Percentiles rank a stretch among this genome's conserved stretches.
Conservation (phyloP, 2,329 filamentous ascomycete genomes). For the Endoconidiophora laricicola region DNA sequence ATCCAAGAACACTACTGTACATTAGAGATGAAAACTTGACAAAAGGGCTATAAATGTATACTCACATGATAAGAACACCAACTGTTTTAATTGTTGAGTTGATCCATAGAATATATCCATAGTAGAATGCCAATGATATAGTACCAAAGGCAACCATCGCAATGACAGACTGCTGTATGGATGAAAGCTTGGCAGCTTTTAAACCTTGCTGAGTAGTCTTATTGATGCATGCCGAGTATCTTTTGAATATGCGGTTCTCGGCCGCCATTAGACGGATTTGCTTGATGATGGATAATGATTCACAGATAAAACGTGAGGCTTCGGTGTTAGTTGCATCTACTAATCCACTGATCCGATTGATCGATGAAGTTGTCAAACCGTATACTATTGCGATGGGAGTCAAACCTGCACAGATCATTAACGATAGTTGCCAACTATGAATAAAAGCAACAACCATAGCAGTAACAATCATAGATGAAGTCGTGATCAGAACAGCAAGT, state of each 20-base stretch:
- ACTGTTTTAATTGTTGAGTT: slow-evolving; percentile 14
- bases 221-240: slow-evolving; percentile 22
- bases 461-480: slow-evolving; percentile 24
- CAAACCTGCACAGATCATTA: slow-evolving; percentile 30
- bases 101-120: slow-evolving; percentile 14
- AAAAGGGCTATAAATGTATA: background rate
- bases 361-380: slow-evolving; percentile 19
- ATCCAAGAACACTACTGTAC: slow-evolving; percentile 14
- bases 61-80: slow-evolving; percentile 16
- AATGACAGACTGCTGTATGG: slow-evolving; percentile 16
- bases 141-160: slow-evolving; percentile 7
- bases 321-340: slow-evolving; percentile 23
- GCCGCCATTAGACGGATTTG: slow-evolving; percentile 29
- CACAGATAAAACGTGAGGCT: slow-evolving; percentile 23
- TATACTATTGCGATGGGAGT: slow-evolving; percentile 24
- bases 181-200: slow-evolving; percentile 15
- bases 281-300: slow-evolving; percentile 25
- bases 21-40: background rate
- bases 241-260: slow-evolving; percentile 20
- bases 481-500: slow-evolving; percentile 27
- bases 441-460: slow-evolving; percentile 34
- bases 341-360: slow-evolving; percentile 19
- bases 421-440: slow-evolving; percentile 34
- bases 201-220: slow-evolving; percentile 21
- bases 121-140: slow-evolving; percentile 16